A percentile compares a stretch with the other conserved stretches of the same genome.
Evolutionary conservation across 352 stramenopile genomes (phyloP).

Genomic region (Phytophthora podocarpi): DNA sequence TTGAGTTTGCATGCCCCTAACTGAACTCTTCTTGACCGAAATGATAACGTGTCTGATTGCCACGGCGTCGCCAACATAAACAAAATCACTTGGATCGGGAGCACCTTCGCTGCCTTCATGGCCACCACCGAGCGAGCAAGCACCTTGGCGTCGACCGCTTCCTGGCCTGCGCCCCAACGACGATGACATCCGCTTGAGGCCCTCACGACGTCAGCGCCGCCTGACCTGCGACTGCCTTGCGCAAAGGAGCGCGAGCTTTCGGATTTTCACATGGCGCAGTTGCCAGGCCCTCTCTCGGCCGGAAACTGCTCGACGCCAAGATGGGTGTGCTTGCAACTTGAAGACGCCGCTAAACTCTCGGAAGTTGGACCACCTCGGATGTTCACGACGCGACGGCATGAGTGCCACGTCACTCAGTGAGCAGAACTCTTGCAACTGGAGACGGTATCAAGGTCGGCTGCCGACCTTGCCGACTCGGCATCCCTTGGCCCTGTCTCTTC

Average conservation of each 20-base stretch:
- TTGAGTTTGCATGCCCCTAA: constrained; percentile 22
- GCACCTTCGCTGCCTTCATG: neutral
- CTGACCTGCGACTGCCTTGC: constrained; percentile 9
- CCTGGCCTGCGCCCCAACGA: neutral
- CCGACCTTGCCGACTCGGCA: too few relatives aligned
- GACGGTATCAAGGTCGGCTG: too few relatives aligned
- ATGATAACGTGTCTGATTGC: constrained; percentile 34
- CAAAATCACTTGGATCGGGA: neutral
- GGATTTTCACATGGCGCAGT: constrained; percentile 22
- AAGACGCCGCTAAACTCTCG: constrained; percentile 6
- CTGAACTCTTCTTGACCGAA: constrained; percentile 42
- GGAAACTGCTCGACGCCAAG: constrained; percentile 32
- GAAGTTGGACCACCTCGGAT: neutral
- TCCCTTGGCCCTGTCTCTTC: constrained; percentile 28
- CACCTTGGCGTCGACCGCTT: neutral
- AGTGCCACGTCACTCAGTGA: too few relatives aligned
- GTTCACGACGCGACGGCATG: constrained; percentile 1
- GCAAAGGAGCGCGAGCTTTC: constrained; percentile 21
- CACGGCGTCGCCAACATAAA: constrained; percentile 6
- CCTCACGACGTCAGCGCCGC: neutral
- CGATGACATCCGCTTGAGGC: constrained; percentile 9
- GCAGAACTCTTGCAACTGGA: too few relatives aligned
- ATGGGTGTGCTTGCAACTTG: constrained; percentile 30
- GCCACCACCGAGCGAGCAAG: neutral
- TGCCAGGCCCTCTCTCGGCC: constrained; percentile 5